Percentiles rank a stretch among this genome's conserved stretches.
These are phyloP conservation scores for Exophiala sideris DNA, from an alignment of 2,329 filamentous ascomycete genomes.

Conservation along the genomic window DNA sequence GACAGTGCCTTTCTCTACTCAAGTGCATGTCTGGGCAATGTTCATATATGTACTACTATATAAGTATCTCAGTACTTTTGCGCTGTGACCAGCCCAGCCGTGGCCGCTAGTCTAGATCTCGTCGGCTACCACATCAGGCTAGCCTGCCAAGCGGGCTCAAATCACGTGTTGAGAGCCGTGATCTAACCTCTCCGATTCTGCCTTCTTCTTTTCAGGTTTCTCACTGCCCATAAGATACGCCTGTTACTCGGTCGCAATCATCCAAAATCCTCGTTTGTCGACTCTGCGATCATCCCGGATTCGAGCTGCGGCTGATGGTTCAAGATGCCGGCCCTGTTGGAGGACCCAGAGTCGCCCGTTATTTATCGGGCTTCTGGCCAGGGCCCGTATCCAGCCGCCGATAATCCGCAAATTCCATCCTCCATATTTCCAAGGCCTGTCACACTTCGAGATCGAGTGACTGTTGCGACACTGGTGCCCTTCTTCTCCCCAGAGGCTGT, in stretches of 20 bases:
- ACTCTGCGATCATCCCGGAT: neutral
- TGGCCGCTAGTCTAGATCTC: too few relatives aligned
- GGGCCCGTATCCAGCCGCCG: constrained; percentile 61
- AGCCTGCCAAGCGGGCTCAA: constrained; percentile 4
- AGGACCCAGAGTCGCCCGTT: constrained; percentile 68
- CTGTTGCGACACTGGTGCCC: constrained; percentile 77
- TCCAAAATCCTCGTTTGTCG: neutral
- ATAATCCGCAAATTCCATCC: constrained; percentile 61
- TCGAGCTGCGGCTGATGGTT: constrained; percentile 13
- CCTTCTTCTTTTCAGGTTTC: neutral
- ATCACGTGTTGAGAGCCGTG: neutral
- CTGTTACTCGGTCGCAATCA: constrained; percentile 1
- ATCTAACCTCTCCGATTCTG: neutral
- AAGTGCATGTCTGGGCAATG: too few relatives aligned
- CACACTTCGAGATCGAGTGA: constrained; percentile 77
- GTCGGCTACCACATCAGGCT: neutral
- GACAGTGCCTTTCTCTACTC: too few relatives aligned
- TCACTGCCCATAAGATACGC: neutral
- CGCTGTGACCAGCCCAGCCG: neutral
- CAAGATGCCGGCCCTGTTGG: constrained; percentile 71
- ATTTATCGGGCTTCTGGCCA: constrained; percentile 68
- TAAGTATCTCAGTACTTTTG: neutral
- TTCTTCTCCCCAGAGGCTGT: constrained; percentile 74
- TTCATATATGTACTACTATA: neutral
- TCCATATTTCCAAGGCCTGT: constrained; percentile 72